Conservation (phyloP, 805 yeast species). For the Lachancea nothofagi region DNA sequence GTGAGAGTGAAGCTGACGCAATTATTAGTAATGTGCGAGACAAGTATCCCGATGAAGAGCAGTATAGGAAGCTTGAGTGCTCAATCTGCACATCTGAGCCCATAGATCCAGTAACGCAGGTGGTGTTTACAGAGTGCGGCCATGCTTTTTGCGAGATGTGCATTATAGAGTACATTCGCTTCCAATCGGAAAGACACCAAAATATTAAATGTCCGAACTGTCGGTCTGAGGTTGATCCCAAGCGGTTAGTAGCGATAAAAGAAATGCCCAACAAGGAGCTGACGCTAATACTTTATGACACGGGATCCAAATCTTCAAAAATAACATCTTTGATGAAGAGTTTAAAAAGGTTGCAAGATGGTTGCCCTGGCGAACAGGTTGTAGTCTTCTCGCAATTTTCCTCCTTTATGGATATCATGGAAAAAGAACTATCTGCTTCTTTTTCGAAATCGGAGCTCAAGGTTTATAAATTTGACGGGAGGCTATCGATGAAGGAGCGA, state of each 20-base stretch:
- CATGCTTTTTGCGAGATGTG: conserved; percentile 77
- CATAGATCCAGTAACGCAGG: conserved; percentile 44
- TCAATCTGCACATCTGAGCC: conserved; percentile 76
- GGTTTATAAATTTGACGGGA: conserved; percentile 76
- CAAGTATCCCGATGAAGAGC: conserved; percentile 29
- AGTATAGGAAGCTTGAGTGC: conserved; percentile 56
- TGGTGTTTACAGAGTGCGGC: conserved; percentile 68
- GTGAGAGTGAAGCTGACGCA: conserved; percentile 9
- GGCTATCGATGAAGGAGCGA: conserved; percentile 61
- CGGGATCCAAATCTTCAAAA: conserved; percentile 56
- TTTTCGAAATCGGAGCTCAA: conserved; percentile 31
- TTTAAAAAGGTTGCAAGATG: conserved; percentile 47
- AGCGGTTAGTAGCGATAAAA: conserved; percentile 35
- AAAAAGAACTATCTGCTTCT: conserved; percentile 50
- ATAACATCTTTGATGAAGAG: conserved; percentile 62
- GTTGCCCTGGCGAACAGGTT: conserved; percentile 60
- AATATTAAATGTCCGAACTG: conserved; percentile 71
- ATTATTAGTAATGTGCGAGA: conserved; percentile 5
- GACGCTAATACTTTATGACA: conserved; percentile 22
- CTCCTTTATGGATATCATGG: conserved; percentile 69
- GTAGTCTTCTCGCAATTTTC: conserved; percentile 92
- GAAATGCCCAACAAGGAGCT: conserved; percentile 16
- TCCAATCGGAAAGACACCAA: conserved; percentile 46
- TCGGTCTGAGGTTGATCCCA: conserved; percentile 48
- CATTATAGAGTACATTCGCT: conserved; percentile 66